Percentiles rank a stretch among this genome's conserved stretches.
Evolutionary conservation across 2,329 filamentous ascomycete genomes (phyloP).

Genomic region (Phialemoniopsis sp.): DNA sequence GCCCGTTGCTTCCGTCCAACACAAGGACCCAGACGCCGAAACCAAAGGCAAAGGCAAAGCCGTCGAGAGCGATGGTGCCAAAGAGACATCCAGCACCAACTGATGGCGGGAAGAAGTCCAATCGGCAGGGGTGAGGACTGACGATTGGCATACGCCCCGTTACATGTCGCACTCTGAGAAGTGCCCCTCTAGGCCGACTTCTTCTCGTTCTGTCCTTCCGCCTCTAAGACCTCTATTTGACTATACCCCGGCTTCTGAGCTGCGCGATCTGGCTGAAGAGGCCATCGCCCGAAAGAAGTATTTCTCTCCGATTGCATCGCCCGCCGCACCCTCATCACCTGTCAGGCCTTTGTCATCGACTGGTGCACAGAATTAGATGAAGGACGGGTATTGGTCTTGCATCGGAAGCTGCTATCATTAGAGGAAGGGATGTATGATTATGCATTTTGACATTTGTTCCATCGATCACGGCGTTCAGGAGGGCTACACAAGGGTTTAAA

Average conservation of each 20-base stretch:
- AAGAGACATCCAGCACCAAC: background rate
- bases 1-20: conserved; percentile 9
- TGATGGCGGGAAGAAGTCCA: conserved; percentile 3
- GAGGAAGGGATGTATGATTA: too few species aligned
- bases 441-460: too few species aligned
- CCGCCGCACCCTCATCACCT: background rate
- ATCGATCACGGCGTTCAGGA: too few species aligned
- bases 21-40: conserved; percentile 1
- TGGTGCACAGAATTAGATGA: too few species aligned
- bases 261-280: conserved; percentile 5
- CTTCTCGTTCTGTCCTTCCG: too few species aligned
- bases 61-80: background rate
- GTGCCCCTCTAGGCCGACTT: background rate
- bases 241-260: background rate
- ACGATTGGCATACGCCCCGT: background rate
- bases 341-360: too few species aligned
- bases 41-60: conserved; percentile 1
- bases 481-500: too few species aligned
- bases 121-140: conserved; percentile 4
- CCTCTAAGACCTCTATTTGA: too few species aligned
- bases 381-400: too few species aligned
- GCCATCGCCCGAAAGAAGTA: conserved; percentile 1
- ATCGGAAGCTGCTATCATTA: too few species aligned
- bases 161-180: background rate
- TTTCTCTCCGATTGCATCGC: conserved; percentile 1